Evolutionary conservation across 768 basidiomycete genomes (phyloP).

Genomic region (Xerocomellus chrysenteron): DNA sequence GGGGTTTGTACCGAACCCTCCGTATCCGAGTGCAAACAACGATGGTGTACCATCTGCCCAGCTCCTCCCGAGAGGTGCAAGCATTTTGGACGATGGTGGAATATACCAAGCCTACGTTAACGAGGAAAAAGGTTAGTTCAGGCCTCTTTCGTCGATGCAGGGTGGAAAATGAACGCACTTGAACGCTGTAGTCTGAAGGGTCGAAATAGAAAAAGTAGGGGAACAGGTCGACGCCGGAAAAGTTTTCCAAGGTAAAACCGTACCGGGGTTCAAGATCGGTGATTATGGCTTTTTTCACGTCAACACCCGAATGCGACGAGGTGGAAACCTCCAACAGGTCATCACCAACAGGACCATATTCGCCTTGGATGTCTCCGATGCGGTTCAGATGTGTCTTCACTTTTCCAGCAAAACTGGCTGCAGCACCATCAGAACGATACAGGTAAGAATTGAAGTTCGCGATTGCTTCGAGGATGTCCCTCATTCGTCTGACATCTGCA

Average conservation of each 20-base stretch:
- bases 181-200: conserved; percentile 19
- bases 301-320: not conserved
- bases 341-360: conserved; percentile 5
- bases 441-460: conserved; percentile 22
- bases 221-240: conserved; percentile 16
- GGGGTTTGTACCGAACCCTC: conserved; percentile 18
- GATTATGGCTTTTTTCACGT: conserved; percentile 12
- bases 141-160: not conserved
- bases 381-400: conserved; percentile 13
- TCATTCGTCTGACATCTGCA: not conserved
- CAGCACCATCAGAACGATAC: conserved; percentile 13
- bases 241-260: conserved; percentile 19
- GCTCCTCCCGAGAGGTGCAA: conserved; percentile 8
- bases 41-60: conserved; percentile 4
- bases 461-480: conserved; percentile 9
- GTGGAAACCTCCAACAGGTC: conserved; percentile 8
- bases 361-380: not conserved
- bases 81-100: conserved; percentile 2
- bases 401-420: conserved; percentile 8
- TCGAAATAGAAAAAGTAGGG: conserved; percentile 28
- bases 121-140: not conserved
- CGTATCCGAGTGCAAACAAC: conserved; percentile 20
- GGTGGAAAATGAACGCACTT: conserved; percentile 3
- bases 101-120: conserved; percentile 15
- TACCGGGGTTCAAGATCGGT: conserved; percentile 12